These are phyloP conservation scores for Populus pruinosa DNA, from an alignment of 345 rosid species.

Conservation along the genomic window DNA sequence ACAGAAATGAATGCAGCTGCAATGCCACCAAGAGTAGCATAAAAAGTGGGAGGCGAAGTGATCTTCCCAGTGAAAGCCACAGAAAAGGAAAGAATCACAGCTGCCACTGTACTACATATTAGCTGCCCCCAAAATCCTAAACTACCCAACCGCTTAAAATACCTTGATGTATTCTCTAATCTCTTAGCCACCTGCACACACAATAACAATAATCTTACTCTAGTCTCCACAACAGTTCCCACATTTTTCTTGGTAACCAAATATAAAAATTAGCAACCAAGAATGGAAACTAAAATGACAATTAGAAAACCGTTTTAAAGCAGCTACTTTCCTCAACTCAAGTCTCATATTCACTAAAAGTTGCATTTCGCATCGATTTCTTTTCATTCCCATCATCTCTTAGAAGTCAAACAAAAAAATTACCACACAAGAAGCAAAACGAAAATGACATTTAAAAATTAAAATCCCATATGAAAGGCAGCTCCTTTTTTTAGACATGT, in stretches of 20 bases:
- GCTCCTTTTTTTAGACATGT: background rate
- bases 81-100: constrained; percentile 87
- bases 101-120: constrained; percentile 73
- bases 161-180: constrained; percentile 83
- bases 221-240: background rate
- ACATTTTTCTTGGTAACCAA: background rate
- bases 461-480: background rate
- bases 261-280: background rate
- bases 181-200: constrained; percentile 78
- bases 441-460: background rate
- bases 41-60: constrained; percentile 78
- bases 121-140: constrained; percentile 98
- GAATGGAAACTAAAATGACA: background rate
- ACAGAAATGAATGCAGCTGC: constrained; percentile 87
- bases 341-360: background rate
- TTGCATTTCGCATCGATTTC: background rate
- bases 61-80: constrained; percentile 71
- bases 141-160: constrained; percentile 84
- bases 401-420: background rate
- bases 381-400: background rate
- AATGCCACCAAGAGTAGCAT: constrained; percentile 83
- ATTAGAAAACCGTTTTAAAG: background rate
- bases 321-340: background rate
- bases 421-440: background rate
- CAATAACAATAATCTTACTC: background rate